Base-by-base conservation (phyloP, 1,284 basidiomycete genomes). In the Erythrobasidium hasegawianum region DNA sequence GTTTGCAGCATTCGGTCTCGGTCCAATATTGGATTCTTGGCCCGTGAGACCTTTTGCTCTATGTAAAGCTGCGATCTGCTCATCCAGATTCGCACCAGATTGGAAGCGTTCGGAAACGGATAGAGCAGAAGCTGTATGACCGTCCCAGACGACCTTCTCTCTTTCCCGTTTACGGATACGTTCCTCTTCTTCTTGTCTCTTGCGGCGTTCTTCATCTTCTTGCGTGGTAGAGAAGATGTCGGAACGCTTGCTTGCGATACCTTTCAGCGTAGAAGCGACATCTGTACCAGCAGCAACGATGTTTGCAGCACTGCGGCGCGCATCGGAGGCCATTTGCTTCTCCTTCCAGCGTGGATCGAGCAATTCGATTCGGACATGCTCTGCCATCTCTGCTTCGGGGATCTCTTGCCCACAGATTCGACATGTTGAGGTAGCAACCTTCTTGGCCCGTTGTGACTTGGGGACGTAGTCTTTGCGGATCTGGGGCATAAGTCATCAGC, bases 341-440 rank as follows among this genome's bases (percentile, higher is more conserved):
- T 92, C 90, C 77, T 96, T 96, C 93, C 93, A 97, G 75, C 88
- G 86, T 45, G 96, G 96, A 79, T 99, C 94, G 73, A 99, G 84
- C 57, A 97, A 80, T 78, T 99, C 96, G 77, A 98, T 97, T 75
- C 96, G 89, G 83, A 97, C 95, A 78, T 98, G 96, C 76, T 98
- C 94, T 72, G 93, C 86, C 69, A 98, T 83, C 77, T 98, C 94
- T 79, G 93, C 88, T 72, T 96, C 87, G 27, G 93, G 87, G 26
- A 98, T 89, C 77, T 90, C 87, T 77, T 97, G 92, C 33, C 89
- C 88, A 79, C 95, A 97, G 72, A 97, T 89, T 10, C 87, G 85
- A 80, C 94, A 97, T 20, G 87, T 89, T 1, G 91, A 90, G 78
- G 88, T 86, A 27, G 85, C 82, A 54, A 86, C 81, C 75, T 86